Base-by-base conservation (phyloP, 805 yeast species). In the Torulaspora franciscae region DNA sequence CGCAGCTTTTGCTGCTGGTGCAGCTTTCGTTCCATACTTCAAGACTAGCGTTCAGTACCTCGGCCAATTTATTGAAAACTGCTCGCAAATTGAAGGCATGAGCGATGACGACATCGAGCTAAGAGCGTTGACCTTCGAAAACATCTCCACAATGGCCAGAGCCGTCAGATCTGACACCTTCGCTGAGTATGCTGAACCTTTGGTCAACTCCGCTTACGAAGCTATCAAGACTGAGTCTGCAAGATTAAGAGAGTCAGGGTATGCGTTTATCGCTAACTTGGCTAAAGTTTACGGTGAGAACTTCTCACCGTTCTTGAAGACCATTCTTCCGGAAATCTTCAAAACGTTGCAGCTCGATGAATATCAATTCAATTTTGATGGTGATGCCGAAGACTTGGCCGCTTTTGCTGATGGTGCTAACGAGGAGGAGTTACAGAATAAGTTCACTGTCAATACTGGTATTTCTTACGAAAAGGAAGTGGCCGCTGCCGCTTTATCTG, bases 161-260 rank as follows among this genome's bases (percentile, higher is more conserved):
- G 97, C 99, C 45, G 97, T 93, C 48, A 96, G 97, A 51, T 84
- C 93, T 44, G 91, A 84, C 57, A 74, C 88, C 0, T 93, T 93
- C 70, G 79, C 86, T 33, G 80, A 85, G 36, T 88, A 78, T 64
- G 96, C 96, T 41, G 81, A 82, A 62, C 91, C 95, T 22, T 76
- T 90, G 64, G 86, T 89, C 55, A 85, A 85, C 62, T 87, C 96
- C 48, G 90, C 96, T 24, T 84, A 87, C 62, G 73, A 73, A 46
- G 82, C 95, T 44, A 76, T 91, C 55, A 75, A 79, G 54, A 79
- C 91, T 27, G 85, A 83, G 45, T 82, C 83, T 64, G 77, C 90
- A 35, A 79, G 96, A 71, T 77, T 93, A 57, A 83, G 96, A 73
- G 99, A 93, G 70, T 79, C 96, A 45, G 96, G 96, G 38, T 91